Evolutionary conservation across 2,329 filamentous ascomycete genomes (phyloP).

Genomic region (Penicillium nordicum): DNA sequence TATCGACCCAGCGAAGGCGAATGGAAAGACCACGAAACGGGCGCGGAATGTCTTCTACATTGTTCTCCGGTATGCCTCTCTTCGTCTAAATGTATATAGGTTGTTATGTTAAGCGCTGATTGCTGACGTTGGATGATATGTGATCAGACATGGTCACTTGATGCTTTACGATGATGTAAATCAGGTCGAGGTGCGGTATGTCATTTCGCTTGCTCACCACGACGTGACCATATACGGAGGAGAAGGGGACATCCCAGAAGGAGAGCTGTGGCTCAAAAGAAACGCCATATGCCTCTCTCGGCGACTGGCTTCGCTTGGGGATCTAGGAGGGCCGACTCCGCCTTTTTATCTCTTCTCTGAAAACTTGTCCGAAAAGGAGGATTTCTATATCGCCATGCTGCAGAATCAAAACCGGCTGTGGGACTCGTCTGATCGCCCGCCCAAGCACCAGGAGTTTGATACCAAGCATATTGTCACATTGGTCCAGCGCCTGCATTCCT

Average conservation of each 20-base stretch:
- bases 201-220: slow-evolving; percentile 88
- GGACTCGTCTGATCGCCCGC: slow-evolving; percentile 55
- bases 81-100: background rate
- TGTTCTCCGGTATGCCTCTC: slow-evolving; percentile 66
- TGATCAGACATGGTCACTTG: slow-evolving; percentile 75
- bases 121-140: slow-evolving; percentile 15
- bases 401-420: slow-evolving; percentile 73
- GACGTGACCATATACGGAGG: slow-evolving; percentile 77
- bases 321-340: slow-evolving; percentile 61
- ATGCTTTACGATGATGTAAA: slow-evolving; percentile 98
- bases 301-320: slow-evolving; percentile 52
- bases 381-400: slow-evolving; percentile 93
- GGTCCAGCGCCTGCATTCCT: slow-evolving; percentile 85
- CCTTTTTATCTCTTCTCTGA: slow-evolving; percentile 95
- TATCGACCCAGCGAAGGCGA: slow-evolving; percentile 51
- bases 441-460: slow-evolving; percentile 72
- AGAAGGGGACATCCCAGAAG: slow-evolving; percentile 74
- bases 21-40: slow-evolving; percentile 51
- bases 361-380: slow-evolving; percentile 93
- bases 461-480: slow-evolving; percentile 82
- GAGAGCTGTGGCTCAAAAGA: slow-evolving; percentile 91
- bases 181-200: slow-evolving; percentile 92
- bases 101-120: background rate
- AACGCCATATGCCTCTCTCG: slow-evolving; percentile 82
- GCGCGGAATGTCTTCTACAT: slow-evolving; percentile 92